Evolutionary conservation across 345 rosid genomes (phyloP).

Genomic region (Citrus reticulata): DNA sequence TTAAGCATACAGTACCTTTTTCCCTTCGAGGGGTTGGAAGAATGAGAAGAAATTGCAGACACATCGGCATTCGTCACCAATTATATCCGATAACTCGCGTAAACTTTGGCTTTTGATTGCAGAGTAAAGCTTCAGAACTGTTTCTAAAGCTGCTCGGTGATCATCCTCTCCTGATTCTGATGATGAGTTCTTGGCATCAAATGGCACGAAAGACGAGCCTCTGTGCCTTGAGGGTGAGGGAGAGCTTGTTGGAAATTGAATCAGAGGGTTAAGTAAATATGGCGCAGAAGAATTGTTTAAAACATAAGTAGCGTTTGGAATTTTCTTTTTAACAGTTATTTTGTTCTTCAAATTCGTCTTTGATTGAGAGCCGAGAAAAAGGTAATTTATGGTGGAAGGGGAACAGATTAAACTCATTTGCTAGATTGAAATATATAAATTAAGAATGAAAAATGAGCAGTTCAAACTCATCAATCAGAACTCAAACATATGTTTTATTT

Average conservation of each 20-base stretch:
- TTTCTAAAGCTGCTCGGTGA: conserved; percentile 47
- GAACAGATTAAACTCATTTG: conserved; percentile 16
- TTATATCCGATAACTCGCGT: conserved; percentile 43
- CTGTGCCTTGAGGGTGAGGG: conserved; percentile 6
- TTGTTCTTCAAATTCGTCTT: background rate
- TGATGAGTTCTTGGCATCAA: conserved; percentile 8
- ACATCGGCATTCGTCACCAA: conserved; percentile 72
- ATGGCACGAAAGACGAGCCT: conserved; percentile 13
- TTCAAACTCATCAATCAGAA: no score
- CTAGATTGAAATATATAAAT: background rate
- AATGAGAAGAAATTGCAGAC: conserved; percentile 54
- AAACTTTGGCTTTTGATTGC: conserved; percentile 50
- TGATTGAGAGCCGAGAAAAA: background rate
- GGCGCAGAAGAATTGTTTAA: background rate
- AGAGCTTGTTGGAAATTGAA: background rate
- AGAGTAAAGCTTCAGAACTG: conserved; percentile 53
- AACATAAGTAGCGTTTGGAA: background rate
- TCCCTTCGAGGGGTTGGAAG: conserved; percentile 56
- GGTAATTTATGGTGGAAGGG: background rate
- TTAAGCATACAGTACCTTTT: conserved; percentile 42
- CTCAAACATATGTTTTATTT: background rate
- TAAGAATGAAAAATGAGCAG: no score
- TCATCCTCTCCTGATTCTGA: conserved; percentile 28
- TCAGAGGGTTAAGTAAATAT: conserved; percentile 1
- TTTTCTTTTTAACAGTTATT: background rate